A percentile compares a stretch with the other conserved stretches of the same genome.
These are phyloP conservation scores for Kwoniella bestiolae DNA, from an alignment of 768 basidiomycete species.

Conservation along the genomic window DNA sequence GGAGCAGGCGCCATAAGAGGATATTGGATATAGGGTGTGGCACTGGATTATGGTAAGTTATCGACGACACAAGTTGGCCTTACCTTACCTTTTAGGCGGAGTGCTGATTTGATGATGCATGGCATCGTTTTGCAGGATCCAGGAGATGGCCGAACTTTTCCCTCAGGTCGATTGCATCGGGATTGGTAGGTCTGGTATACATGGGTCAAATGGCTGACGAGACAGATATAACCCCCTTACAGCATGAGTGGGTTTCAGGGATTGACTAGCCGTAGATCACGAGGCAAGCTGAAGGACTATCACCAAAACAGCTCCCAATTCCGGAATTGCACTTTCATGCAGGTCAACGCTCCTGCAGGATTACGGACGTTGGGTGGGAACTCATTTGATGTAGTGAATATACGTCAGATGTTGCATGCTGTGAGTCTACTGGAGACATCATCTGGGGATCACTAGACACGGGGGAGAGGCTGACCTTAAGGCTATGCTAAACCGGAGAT, in stretches of 20 bases:
- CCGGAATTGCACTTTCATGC: conserved; percentile 24
- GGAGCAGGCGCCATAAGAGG: not conserved
- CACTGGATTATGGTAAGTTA: conserved; percentile 17
- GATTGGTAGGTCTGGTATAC: conserved; percentile 11
- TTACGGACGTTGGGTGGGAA: conserved; percentile 10
- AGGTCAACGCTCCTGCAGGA: conserved; percentile 11
- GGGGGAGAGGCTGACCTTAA: too few species aligned
- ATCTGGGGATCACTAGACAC: too few species aligned
- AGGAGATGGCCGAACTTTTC: conserved; percentile 29
- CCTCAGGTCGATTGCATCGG: conserved; percentile 27
- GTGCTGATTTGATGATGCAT: too few species aligned
- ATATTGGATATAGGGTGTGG: conserved; percentile 30
- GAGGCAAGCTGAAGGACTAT: not conserved
- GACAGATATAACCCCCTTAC: conserved; percentile 20
- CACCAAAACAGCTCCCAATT: conserved; percentile 7
- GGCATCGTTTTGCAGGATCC: too few species aligned
- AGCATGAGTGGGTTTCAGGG: conserved; percentile 23
- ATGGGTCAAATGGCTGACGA: not conserved
- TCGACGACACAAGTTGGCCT: conserved; percentile 4
- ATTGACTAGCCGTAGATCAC: not conserved
- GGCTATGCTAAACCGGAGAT: too few species aligned
- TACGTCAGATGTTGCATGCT: conserved; percentile 25
- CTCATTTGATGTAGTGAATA: conserved; percentile 24
- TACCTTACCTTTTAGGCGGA: too few species aligned
- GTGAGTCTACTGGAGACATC: not conserved